These are phyloP conservation scores for Camellia oleifera DNA, from an alignment of 179 eudicot species.

Conservation along the genomic window DNA sequence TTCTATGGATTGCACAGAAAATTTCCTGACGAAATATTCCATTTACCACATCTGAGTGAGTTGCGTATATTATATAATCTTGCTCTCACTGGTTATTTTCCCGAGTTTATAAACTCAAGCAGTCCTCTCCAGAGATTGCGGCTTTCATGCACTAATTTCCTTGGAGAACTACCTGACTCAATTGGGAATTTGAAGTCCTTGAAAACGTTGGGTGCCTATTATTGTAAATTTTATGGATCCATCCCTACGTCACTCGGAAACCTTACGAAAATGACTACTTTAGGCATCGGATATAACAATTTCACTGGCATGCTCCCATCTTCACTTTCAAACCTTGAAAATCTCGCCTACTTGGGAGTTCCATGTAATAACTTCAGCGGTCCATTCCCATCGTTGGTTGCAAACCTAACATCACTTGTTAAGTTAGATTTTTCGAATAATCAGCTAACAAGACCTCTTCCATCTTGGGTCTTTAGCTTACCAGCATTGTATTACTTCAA, in stretches of 20 bases:
- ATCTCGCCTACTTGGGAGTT: no score
- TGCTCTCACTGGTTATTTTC: not conserved
- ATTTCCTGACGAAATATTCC: conserved; percentile 24
- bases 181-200: conserved; percentile 18
- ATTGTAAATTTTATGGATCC: conserved; percentile 11
- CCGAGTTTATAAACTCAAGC: conserved; percentile 2
- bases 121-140: conserved; percentile 6
- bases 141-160: conserved; percentile 17
- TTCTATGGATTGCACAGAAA: conserved; percentile 19
- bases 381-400: not conserved
- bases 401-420: no score
- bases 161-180: conserved; percentile 19
- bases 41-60: not conserved
- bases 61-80: no score
- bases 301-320: not conserved
- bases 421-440: no score
- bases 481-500: not conserved
- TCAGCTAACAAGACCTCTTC: not conserved
- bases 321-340: no score
- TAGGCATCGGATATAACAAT: no score
- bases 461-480: conserved; percentile 1
- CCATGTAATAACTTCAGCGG: no score
- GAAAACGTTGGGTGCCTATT: not conserved
- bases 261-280: not conserved
- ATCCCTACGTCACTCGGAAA: conserved; percentile 16